These are phyloP conservation scores for Neurospora sp. DNA, from an alignment of 495 filamentous ascomycete genomes.

Conservation along the genomic window DNA sequence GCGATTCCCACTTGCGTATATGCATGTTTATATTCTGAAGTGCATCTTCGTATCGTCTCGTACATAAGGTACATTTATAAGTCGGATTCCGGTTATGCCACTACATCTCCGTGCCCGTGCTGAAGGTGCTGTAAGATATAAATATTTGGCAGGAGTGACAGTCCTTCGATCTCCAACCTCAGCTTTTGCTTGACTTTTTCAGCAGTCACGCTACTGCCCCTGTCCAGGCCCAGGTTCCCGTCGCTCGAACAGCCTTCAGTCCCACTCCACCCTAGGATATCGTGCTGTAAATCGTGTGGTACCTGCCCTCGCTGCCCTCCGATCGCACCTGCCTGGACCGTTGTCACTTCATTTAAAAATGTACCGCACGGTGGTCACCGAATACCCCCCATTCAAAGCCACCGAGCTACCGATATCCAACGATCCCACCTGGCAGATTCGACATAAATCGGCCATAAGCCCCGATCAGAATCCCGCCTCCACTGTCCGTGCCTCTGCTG, in stretches of 20 bases:
- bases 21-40: not conserved
- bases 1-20: not conserved
- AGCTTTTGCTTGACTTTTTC: not conserved
- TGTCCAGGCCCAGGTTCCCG: not conserved
- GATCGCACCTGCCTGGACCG: not conserved
- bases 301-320: not conserved
- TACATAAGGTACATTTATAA: not conserved
- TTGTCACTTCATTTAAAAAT: not conserved
- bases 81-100: not conserved
- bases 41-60: not conserved
- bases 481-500: not conserved
- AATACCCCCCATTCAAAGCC: not conserved
- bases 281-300: not conserved
- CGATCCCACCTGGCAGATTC: not conserved
- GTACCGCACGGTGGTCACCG: not conserved
- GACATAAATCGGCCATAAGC: not conserved
- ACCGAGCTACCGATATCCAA: not conserved
- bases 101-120: not conserved
- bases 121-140: not conserved
- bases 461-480: not conserved
- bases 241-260: not conserved
- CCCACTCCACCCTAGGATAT: not conserved
- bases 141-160: not conserved
- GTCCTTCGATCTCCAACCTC: not conserved
- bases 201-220: not conserved